Conservation (phyloP, 2,329 filamentous ascomycete genomes). For the Colletotrichum camelliae region DNA sequence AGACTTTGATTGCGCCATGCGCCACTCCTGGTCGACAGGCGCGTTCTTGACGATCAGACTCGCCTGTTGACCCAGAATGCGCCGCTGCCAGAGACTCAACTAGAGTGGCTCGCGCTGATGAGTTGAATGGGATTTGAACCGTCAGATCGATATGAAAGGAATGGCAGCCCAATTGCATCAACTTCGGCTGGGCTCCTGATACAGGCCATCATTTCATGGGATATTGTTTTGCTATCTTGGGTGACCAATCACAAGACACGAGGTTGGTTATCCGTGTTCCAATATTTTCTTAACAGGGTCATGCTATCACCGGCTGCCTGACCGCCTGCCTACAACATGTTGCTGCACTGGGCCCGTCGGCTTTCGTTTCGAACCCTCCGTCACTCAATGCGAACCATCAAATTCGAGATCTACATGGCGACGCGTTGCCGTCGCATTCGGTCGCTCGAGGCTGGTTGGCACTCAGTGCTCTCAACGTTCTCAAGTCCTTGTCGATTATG, state of each 20-base stretch:
- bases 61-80: neutral
- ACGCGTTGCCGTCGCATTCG: neutral
- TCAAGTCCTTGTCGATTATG: neutral
- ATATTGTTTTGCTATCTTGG: slow-evolving; percentile 8
- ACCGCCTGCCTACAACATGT: neutral
- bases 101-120: neutral
- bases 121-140: neutral
- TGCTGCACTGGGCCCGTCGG: neutral
- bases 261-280: neutral
- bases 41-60: neutral
- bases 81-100: neutral
- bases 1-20: neutral
- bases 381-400: neutral
- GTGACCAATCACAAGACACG: neutral
- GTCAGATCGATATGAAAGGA: neutral
- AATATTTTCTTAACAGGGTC: slow-evolving; percentile 6
- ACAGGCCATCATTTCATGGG: slow-evolving; percentile 17
- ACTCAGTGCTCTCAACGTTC: neutral
- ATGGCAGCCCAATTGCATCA: neutral
- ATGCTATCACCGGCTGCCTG: neutral
- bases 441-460: neutral
- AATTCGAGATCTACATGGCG: neutral
- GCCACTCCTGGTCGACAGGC: neutral
- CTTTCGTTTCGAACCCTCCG: neutral
- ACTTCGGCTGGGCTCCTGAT: neutral